A percentile compares a stretch with the other conserved stretches of the same genome.
These are phyloP conservation scores for Candida chauliodis DNA, from an alignment of 805 yeast genomes.

Conservation along the genomic window DNA sequence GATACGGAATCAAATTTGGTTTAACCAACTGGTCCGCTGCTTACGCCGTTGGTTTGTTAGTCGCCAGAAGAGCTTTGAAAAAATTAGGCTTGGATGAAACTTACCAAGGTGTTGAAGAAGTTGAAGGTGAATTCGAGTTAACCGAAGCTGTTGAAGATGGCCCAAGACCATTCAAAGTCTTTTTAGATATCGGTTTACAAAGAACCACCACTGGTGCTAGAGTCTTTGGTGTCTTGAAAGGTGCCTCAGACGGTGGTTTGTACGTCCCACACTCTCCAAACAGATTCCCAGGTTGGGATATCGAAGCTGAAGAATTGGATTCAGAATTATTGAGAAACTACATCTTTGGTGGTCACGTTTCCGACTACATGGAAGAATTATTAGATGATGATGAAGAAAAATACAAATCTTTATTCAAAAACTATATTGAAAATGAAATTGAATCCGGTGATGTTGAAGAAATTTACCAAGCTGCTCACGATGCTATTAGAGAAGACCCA, in stretches of 20 bases:
- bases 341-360: constrained; percentile 99
- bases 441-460: constrained; percentile 98
- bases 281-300: constrained; percentile 99
- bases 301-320: constrained; percentile 96
- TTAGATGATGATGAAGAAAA: constrained; percentile 99
- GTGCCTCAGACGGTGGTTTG: constrained; percentile 99
- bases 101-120: constrained; percentile 98
- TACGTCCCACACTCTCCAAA: constrained; percentile 98
- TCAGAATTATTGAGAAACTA: constrained; percentile 96
- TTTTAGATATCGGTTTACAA: constrained; percentile 98
- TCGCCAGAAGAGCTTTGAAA: constrained; percentile 98
- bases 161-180: constrained; percentile 99
- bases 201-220: constrained; percentile 99
- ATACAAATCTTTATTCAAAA: constrained; percentile 92
- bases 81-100: constrained; percentile 98
- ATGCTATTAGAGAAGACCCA: constrained; percentile 95
- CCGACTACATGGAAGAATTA: constrained; percentile 99
- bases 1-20: constrained; percentile 96
- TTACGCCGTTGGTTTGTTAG: constrained; percentile 96
- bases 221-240: constrained; percentile 98
- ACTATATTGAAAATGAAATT: constrained; percentile 93
- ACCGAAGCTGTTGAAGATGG: constrained; percentile 99
- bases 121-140: constrained; percentile 97
- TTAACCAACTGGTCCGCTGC: constrained; percentile 99
- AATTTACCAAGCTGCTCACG: constrained; percentile 91